Evolutionary conservation across 2,329 filamentous ascomycete species (phyloP).

Genomic region (Fusarium keratoplasticum): DNA sequence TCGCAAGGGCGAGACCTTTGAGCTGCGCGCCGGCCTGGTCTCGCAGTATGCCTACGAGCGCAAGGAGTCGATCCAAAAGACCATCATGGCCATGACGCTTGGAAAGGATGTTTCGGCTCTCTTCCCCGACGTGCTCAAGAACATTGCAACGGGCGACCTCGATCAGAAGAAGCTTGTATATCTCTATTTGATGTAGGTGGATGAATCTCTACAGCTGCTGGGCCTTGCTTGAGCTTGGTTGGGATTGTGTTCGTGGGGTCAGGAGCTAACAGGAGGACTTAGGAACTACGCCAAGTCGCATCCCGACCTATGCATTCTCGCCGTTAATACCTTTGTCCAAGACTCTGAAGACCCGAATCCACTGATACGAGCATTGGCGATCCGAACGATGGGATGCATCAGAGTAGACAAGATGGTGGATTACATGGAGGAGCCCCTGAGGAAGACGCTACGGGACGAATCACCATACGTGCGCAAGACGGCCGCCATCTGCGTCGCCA

Average conservation of each 20-base stretch:
- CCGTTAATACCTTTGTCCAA: slow-evolving; percentile 99
- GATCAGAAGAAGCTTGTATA: slow-evolving; percentile 99
- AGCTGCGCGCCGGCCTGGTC: slow-evolving; percentile 92
- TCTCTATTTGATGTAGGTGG: slow-evolving; percentile 89
- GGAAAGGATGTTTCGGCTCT: slow-evolving; percentile 98
- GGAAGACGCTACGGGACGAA: slow-evolving; percentile 96
- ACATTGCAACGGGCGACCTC: slow-evolving; percentile 93
- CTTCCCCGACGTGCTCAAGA: slow-evolving; percentile 98
- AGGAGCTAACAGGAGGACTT: slow-evolving; percentile 29
- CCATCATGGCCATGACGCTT: slow-evolving; percentile 99
- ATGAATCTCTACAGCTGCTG: not conserved
- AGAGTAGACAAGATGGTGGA: slow-evolving; percentile 99
- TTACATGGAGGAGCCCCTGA: slow-evolving; percentile 98
- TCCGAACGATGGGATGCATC: slow-evolving; percentile 98
- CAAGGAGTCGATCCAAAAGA: slow-evolving; percentile 99
- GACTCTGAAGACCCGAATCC: slow-evolving; percentile 99
- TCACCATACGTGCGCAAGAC: slow-evolving; percentile 99
- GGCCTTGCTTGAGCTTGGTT: not conserved
- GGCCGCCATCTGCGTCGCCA: slow-evolving; percentile 96
- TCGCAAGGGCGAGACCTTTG: slow-evolving; percentile 97
- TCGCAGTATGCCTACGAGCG: slow-evolving; percentile 99
- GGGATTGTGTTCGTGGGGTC: not conserved
- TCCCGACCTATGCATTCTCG: slow-evolving; percentile 96
- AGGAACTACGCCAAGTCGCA: slow-evolving; percentile 99
- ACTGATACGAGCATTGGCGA: slow-evolving; percentile 91